Percentiles rank a stretch among this genome's conserved stretches.
Conservation (phyloP, 2,329 filamentous ascomycete genomes). For the Metarhizium brunneum region DNA sequence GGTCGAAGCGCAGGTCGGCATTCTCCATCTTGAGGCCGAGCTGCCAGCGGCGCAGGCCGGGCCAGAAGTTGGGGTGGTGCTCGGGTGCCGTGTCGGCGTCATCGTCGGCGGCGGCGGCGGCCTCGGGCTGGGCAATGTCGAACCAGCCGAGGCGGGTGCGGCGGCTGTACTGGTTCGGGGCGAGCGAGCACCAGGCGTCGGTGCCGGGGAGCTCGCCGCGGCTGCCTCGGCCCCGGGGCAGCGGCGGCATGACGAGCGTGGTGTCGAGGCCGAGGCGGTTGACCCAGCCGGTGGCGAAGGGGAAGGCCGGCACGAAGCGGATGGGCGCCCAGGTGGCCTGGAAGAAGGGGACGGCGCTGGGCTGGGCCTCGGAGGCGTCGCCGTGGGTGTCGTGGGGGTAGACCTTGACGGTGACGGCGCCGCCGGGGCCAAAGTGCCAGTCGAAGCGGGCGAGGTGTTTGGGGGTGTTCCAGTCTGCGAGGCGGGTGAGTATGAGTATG, state of each 20-base stretch:
- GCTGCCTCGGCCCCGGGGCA: constrained; percentile 26
- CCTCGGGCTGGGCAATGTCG: constrained; percentile 31
- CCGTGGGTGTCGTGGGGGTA: constrained; percentile 30
- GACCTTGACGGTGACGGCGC: constrained; percentile 31
- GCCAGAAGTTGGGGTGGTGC: constrained; percentile 33
- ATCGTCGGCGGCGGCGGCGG: constrained; percentile 13
- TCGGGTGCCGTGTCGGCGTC: too few relatives aligned
- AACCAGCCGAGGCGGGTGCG: constrained; percentile 34
- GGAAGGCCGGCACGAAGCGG: constrained; percentile 32
- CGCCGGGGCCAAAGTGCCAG: constrained; percentile 28
- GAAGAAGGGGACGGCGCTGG: constrained; percentile 32
- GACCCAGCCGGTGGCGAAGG: constrained; percentile 28
- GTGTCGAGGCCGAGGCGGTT: constrained; percentile 32
- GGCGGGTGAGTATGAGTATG: background rate
- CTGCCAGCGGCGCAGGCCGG: constrained; percentile 34
- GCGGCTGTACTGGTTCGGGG: constrained; percentile 20
- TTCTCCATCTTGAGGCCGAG: constrained; percentile 30
- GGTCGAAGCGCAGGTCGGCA: constrained; percentile 20
- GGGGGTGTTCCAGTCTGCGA: constrained; percentile 43
- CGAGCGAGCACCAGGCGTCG: constrained; percentile 32
- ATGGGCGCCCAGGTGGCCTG: constrained; percentile 33
- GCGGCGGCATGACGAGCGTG: constrained; percentile 37
- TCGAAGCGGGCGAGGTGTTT: constrained; percentile 45
- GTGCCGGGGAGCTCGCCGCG: constrained; percentile 36
- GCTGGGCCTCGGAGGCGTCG: constrained; percentile 20